Percentiles rank a stretch among this genome's conserved stretches.
Conservation (phyloP, 805 yeast species). For the Cyberlindnera xylosilytica region DNA sequence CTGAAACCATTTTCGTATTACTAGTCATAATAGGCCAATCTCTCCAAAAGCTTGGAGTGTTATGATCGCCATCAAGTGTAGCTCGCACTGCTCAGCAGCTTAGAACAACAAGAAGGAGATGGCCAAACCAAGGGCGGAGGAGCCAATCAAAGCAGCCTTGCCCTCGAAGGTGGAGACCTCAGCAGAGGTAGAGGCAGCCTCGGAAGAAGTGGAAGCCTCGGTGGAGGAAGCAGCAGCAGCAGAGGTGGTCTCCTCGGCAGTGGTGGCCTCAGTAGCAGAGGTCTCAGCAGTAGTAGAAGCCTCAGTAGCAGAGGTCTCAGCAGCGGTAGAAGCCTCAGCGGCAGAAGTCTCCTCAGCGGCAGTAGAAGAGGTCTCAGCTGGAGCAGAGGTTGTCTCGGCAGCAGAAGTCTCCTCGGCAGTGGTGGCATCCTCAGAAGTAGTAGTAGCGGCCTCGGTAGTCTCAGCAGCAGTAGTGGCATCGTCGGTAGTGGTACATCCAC, state of each 20-base stretch:
- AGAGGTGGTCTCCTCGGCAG: constrained; percentile 16
- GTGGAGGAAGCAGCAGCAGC: constrained; percentile 26
- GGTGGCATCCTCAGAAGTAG: constrained; percentile 10
- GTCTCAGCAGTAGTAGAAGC: constrained; percentile 20
- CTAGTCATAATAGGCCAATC: no score
- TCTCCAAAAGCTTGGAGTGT: no score
- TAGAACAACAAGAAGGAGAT: constrained; percentile 19
- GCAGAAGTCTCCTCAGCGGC: constrained; percentile 13
- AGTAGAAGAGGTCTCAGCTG: constrained; percentile 4
- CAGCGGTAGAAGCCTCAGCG: constrained; percentile 9
- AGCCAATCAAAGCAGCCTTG: constrained; percentile 21
- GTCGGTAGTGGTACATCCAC: constrained; percentile 29
- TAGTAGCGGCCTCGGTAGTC: constrained; percentile 12
- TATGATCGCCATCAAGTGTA: no score
- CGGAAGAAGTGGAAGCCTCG: constrained; percentile 10
- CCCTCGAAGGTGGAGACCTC: constrained; percentile 19
- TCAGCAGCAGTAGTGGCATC: constrained; percentile 16
- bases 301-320: constrained; percentile 14
- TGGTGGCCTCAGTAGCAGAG: constrained; percentile 28
- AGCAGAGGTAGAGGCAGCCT: constrained; percentile 10
- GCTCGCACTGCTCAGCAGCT: background rate
- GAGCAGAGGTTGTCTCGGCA: constrained; percentile 1
- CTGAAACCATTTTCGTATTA: no score
- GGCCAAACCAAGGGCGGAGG: constrained; percentile 22
- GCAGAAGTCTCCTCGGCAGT: constrained; percentile 18